Evolutionary conservation across 805 yeast genomes (phyloP), one percentile per base, ranked within the genome.

Genomic region (Kluyveromyces siamensis): DNA sequence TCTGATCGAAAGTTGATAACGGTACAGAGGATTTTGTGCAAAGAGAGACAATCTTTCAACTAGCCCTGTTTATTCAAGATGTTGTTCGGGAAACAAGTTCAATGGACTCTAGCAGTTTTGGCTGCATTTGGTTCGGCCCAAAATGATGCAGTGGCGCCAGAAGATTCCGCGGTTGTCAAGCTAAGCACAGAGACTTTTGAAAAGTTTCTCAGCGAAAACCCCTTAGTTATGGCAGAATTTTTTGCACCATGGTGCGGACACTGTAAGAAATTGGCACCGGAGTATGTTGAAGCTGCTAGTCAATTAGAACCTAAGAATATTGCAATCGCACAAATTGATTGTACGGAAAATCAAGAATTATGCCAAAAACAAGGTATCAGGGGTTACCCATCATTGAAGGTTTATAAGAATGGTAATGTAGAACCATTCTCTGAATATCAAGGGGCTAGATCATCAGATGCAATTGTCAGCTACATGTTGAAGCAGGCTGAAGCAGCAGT

Each of bases 221-320:
- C 88, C 36, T 74, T 90, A 56, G 95, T 87, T 19, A 71, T 87
- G 53, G 84, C 91, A 18, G 95, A 87, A 69, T 87, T 87, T 70
- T 87, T 83, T 66, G 96, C 96, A 16, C 95, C 97, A 65, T 91
- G 98, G 97, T 90, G 97, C 75, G 96, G 96, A 16, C 93, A 90
- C 72, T 90, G 97, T 76, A 88, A 90, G 74, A 77, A 77, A 45
- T 71, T 87, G 55, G 96, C 88, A 11, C 96, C 96, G 36, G 83
- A 87, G 67, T 86, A 76, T 57, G 72, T 80, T 47, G 68, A 77
- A 57, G 96, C 96, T 46, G 96, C 96, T 44, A 87, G 91, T 45
- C 80, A 82, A 56, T 73, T 86, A 62, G 74, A 73, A 44, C 77
- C 73, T 46, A 78, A 84, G 52, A 72, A 77, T 48, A 82, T 86